Base-by-base conservation (phyloP, 164 flowering plant species). In the Umbilicus rupestris region DNA sequence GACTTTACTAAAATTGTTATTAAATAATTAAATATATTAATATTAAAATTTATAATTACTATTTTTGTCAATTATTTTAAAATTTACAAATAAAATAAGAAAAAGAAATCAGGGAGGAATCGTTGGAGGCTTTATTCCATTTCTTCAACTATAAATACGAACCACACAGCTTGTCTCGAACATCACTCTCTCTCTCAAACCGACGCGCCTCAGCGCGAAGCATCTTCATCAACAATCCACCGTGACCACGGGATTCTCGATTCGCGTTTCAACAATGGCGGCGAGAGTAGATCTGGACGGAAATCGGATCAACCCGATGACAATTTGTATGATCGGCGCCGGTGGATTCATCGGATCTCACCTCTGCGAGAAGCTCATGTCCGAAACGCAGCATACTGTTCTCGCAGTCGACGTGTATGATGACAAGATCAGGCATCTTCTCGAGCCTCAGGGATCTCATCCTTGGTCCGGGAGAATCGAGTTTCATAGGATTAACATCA, bases 341-440 rank as follows among this genome's bases (percentile, higher is more conserved):
- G 55, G 55, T 47, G 55, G 55, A 47, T 47, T 47, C 26, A 47
- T 47, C 55, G 55, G 55, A 47, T 47, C 55, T 47, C 55, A 47
- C 24, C 55, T 47, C 55, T 47, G 55, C 55, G 55, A 47, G 55
- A 47, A 47, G 24, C 22, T 47, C 55, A 6, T 47, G 10, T 47
- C 55, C 55, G 55, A 47, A 47, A 47, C 55, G 7, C 55, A 24
- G 14, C 55, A 47, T 20, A 47, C 55, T 2, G 55, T 47, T 20
- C 10, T 47, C 1, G 55, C 55, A 2, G 24, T 47, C 24, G 55
- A 47, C 24, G 55, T 47, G 1, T 47, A 47, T 12, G 55, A 47
- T 20, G 55, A 47, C 24, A 47, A 47, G 55, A 47, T 47, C 22
- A 47, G 55, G 55, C 55, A 47, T 47, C 55, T 47, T 7, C 24